Evolutionary conservation across 768 basidiomycete genomes (phyloP), one percentile per base, ranked within the genome.

Genomic region (Phlegmacium glaucopus): DNA sequence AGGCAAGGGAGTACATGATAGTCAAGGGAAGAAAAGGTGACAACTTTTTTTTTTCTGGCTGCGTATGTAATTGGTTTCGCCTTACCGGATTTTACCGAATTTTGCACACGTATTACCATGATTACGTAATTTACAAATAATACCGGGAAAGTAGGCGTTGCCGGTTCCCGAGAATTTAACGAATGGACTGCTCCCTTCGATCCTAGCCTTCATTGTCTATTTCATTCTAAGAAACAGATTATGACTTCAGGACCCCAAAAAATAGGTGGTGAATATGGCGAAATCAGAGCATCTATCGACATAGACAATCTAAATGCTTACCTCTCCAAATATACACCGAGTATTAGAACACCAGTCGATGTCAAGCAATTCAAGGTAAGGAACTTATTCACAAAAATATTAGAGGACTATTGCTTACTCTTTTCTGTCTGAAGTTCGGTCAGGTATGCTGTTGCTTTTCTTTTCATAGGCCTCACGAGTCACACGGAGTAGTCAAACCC

Each of bases 311-410:
- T 94, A 45, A 85, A 86, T 53, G 60, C 61, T 17, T 93, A 89
- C 64, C 77, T 97, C 52, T 60, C 68, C 44, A 61, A 69, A 44
- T 67, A 79, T 57, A 80, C 87, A 7, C 65, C 74, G 11, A 69
- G 64, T 0, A 75, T 94, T 44, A 68, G 68, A 40, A 65, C 79
- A 2, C 89, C 91, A 0, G 79, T 95, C 13, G 68, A 72, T 15
- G 81, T 96, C 27, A 89, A 93, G 72, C 95, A 98, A 67, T 98
- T 98, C 77, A 90, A 90, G 70, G 90, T 90, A 66, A 44, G 80
- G 64, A 28, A 25, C 22, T 26, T 42, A 5, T 39, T 22, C 5
- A 11, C 9, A 39, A 22, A 18, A 35, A 28, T 13, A 18, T 36
- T 15, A 22, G 12, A 28, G 9, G 32, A 15, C 35, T 16, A 5